Percentiles rank a stretch among this genome's conserved stretches.
Conservation (phyloP, 148 eudicot genomes). For the Silene uniflora region DNA sequence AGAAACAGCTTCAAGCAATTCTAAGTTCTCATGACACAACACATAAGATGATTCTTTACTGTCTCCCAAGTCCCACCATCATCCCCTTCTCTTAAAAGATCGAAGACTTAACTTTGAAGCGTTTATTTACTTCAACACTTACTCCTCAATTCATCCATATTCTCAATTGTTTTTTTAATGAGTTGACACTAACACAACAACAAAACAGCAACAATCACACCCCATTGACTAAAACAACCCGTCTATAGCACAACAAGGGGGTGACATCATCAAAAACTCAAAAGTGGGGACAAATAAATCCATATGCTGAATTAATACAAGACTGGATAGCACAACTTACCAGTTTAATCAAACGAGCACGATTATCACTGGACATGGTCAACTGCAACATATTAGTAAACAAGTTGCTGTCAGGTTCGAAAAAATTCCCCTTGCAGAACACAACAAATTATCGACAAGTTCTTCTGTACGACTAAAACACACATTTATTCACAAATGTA, state of each 20-base stretch:
- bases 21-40: background rate
- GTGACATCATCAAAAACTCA: background rate
- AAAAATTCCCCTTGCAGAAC: background rate
- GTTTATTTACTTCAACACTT: background rate
- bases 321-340: conserved; percentile 38
- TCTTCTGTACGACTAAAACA: no score
- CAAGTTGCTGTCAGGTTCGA: background rate
- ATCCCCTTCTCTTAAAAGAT: background rate
- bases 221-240: background rate
- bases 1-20: background rate
- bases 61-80: background rate
- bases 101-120: background rate
- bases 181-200: background rate
- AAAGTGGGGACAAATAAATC: background rate
- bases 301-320: conserved; percentile 2
- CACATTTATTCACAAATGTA: no score
- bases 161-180: background rate
- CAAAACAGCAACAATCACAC: background rate
- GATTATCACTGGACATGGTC: conserved; percentile 67
- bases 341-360: conserved; percentile 77
- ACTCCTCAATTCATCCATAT: background rate
- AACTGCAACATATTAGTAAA: conserved; percentile 46
- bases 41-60: background rate
- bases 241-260: background rate
- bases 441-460: background rate